phyloP scores from a whole-genome alignment of 495 filamentous ascomycete genomes.

The Penicillium salamii region DNA sequence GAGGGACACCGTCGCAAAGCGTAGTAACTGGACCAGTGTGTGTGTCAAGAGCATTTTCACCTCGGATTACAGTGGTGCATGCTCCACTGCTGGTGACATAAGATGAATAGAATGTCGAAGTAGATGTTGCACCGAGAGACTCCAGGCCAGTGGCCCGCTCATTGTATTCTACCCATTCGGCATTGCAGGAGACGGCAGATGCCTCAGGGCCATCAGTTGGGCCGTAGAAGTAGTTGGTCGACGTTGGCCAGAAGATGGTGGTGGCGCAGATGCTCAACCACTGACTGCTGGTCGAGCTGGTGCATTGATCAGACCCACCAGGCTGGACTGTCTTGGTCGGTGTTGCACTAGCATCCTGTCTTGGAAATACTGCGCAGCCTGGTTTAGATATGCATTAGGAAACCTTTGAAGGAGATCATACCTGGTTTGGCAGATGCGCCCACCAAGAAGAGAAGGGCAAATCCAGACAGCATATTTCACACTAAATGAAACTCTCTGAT shows the following conservation, averaged over 20 bases:
- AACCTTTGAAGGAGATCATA: not conserved
- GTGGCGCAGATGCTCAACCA: slow-evolving; percentile 24
- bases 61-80: slow-evolving; percentile 8
- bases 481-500: not conserved
- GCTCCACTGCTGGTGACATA: slow-evolving; percentile 19
- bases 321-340: not conserved
- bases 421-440: not conserved
- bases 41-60: slow-evolving; percentile 7
- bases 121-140: slow-evolving; percentile 16
- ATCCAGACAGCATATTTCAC: not conserved
- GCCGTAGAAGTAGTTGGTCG: slow-evolving; percentile 27
- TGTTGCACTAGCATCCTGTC: not conserved
- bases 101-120: slow-evolving; percentile 4
- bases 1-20: slow-evolving; percentile 19
- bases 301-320: not conserved
- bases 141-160: slow-evolving; percentile 9
- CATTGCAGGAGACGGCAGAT: slow-evolving; percentile 22
- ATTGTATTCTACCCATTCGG: slow-evolving; percentile 20
- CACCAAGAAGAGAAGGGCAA: not conserved
- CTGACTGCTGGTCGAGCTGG: slow-evolving; percentile 18
- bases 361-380: not conserved
- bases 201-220: slow-evolving; percentile 23
- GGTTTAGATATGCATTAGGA: not conserved
- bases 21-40: slow-evolving; percentile 25
- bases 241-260: slow-evolving; percentile 28